These are phyloP conservation scores for Kodamaea sagamina DNA, from an alignment of 805 yeast species.

Conservation along the genomic window DNA sequence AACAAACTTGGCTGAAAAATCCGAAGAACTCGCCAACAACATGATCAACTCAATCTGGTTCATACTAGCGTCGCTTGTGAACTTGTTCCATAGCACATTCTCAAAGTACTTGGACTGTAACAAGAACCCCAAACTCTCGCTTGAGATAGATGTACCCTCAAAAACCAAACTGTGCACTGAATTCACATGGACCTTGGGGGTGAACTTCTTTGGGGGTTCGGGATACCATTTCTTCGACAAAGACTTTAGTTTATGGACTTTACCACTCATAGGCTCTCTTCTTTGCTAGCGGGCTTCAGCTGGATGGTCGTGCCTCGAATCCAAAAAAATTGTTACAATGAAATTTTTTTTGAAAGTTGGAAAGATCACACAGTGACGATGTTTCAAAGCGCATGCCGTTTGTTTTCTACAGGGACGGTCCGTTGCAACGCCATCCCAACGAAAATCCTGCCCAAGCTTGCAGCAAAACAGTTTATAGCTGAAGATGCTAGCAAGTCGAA, in stretches of 20 bases:
- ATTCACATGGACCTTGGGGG: conserved; percentile 16
- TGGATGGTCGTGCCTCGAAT: conserved; percentile 12
- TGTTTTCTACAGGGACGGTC: conserved; percentile 20
- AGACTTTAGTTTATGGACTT: conserved; percentile 4
- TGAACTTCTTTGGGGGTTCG: conserved; percentile 19
- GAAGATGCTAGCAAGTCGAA: conserved; percentile 34
- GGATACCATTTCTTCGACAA: conserved; percentile 24
- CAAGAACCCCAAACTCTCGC: conserved; percentile 14
- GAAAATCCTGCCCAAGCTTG: conserved; percentile 28
- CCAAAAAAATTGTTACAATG: conserved; percentile 5
- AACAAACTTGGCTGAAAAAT: conserved; percentile 1
- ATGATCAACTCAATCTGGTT: conserved; percentile 42
- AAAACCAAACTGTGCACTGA: conserved; percentile 19
- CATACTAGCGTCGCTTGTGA: conserved; percentile 40
- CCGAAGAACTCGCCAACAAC: conserved; percentile 16
- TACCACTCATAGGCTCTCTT: not conserved
- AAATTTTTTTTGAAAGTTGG: conserved; percentile 8
- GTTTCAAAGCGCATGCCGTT: conserved; percentile 16
- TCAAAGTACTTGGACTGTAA: conserved; percentile 24
- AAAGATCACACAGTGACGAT: conserved; percentile 11
- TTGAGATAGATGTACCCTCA: conserved; percentile 5
- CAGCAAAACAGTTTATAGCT: conserved; percentile 41
- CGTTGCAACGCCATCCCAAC: conserved; percentile 12
- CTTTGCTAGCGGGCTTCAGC: not conserved
- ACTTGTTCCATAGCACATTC: conserved; percentile 43